Evolutionary conservation across 441 rosid species (phyloP), one percentile per base, ranked within the genome.

Genomic region (Populus trichocarpa): DNA sequence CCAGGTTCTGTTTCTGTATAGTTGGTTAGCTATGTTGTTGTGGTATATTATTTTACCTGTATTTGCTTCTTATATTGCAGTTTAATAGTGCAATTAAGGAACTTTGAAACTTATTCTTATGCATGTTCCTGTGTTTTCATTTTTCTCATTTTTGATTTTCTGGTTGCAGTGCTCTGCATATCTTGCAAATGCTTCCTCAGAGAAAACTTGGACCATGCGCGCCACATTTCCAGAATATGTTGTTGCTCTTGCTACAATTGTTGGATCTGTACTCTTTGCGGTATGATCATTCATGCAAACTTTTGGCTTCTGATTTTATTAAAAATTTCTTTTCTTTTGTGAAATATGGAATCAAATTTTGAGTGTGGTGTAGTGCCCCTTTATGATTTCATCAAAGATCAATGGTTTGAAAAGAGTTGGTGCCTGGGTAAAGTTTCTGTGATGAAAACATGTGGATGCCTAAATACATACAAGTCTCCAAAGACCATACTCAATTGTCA

Each of bases 161-260:
- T 77, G 35, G 35, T 74, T 82, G 80, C 92, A 96, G 99, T 96
- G 99, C 78, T 84, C 99, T 18, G 98, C 98, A 22, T 92, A 85
- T 87, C 81, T 85, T 77, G 94, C 96, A 35, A 87, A 69, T 76
- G 82, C 90, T 73, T 77, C 96, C 73, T 92, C 99, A 28, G 99
- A 94, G 91, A 93, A 94, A 83, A 94, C 97, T 64, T 96, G 98
- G 99, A 91, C 97, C 20, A 93, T 93, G 98, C 95, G 90, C 18
- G 77, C 97, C 68, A 94, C 98, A 26, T 96, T 96, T 81, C 99
- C 98, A 40, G 99, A 96, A 86, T 96, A 96, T 77, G 91, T 96
- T 82, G 99, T 96, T 81, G 99, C 99, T 83, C 96, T 96, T 77
- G 97, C 99, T 59, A 94, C 99, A 28, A 90, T 96, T 79, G 96